Percentiles rank a stretch among this genome's conserved stretches.
Conservation (phyloP, 1,284 basidiomycete genomes). For the Cryptococcus jaspeensis region DNA sequence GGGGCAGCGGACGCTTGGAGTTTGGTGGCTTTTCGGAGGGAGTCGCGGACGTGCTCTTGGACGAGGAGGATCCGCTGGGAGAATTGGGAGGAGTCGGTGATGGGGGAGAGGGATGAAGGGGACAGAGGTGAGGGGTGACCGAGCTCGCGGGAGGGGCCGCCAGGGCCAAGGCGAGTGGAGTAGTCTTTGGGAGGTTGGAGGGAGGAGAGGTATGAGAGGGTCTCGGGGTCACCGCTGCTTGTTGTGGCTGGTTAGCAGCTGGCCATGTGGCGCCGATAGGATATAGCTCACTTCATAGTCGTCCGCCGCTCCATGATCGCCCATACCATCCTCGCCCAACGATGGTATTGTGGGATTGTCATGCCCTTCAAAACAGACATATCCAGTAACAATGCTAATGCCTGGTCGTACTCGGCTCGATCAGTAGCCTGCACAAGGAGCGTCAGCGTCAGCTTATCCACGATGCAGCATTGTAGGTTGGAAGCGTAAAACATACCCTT, state of each 20-base stretch:
- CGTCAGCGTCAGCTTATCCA: constrained; percentile 13
- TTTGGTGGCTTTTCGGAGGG: constrained; percentile 23
- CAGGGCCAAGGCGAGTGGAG: constrained; percentile 11
- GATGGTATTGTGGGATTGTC: constrained; percentile 31
- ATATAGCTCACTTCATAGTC: constrained; percentile 20
- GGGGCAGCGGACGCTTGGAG: constrained; percentile 25
- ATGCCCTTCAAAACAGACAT: constrained; percentile 20
- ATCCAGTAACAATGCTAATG: constrained; percentile 34
- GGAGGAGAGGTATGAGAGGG: constrained; percentile 18
- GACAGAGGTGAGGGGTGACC: constrained; percentile 7
- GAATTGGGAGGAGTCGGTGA: background rate
- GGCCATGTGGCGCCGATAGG: background rate
- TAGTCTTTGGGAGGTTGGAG: constrained; percentile 14
- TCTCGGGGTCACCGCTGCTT: constrained; percentile 21
- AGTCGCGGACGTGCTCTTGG: constrained; percentile 24
- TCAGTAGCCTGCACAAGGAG: constrained; percentile 17
- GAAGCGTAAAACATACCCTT: constrained; percentile 22
- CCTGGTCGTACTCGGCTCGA: constrained; percentile 28
- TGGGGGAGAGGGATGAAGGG: background rate
- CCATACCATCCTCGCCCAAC: constrained; percentile 41
- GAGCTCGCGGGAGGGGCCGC: constrained; percentile 14
- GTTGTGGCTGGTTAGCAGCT: background rate
- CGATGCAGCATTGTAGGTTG: constrained; percentile 2
- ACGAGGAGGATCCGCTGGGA: constrained; percentile 23
- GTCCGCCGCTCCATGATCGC: constrained; percentile 29